Evolutionary conservation across 2,329 filamentous ascomycete species (phyloP).

Genomic region (Penicillium sp.): DNA sequence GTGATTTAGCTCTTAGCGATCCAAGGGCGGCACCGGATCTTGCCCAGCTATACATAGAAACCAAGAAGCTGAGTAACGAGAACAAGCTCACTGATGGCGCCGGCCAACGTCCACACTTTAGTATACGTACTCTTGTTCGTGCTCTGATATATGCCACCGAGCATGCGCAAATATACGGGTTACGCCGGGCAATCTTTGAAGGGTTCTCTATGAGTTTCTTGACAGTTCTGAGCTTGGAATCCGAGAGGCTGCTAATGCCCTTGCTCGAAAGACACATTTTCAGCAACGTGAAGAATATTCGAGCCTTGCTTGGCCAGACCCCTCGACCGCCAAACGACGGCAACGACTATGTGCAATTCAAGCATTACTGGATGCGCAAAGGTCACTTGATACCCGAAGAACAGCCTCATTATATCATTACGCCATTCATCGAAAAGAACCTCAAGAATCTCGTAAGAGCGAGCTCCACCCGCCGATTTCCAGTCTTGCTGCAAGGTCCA

Average conservation of each 20-base stretch:
- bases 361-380: constrained; percentile 88
- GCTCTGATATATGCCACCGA: constrained; percentile 87
- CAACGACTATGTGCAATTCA: constrained; percentile 78
- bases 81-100: constrained; percentile 92
- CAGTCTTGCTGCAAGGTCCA: constrained; percentile 92
- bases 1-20: constrained; percentile 71
- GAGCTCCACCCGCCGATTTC: constrained; percentile 88
- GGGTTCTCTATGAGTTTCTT: constrained; percentile 98
- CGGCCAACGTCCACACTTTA: constrained; percentile 96
- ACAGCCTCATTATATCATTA: constrained; percentile 92
- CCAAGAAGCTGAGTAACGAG: constrained; percentile 78
- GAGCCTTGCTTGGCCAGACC: constrained; percentile 76
- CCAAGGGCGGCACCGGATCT: constrained; percentile 79
- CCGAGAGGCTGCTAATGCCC: constrained; percentile 77
- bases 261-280: constrained; percentile 82
- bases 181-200: constrained; percentile 86
- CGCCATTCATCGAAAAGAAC: constrained; percentile 92
- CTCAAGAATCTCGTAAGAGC: constrained; percentile 92
- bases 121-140: constrained; percentile 88
- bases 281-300: constrained; percentile 69
- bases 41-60: constrained; percentile 83
- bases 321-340: constrained; percentile 79
- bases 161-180: constrained; percentile 80
- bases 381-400: constrained; percentile 70
- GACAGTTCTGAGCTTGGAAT: constrained; percentile 81